These are phyloP conservation scores for Sindora glabra DNA, from an alignment of 306 rosid genomes.

Conservation along the genomic window DNA sequence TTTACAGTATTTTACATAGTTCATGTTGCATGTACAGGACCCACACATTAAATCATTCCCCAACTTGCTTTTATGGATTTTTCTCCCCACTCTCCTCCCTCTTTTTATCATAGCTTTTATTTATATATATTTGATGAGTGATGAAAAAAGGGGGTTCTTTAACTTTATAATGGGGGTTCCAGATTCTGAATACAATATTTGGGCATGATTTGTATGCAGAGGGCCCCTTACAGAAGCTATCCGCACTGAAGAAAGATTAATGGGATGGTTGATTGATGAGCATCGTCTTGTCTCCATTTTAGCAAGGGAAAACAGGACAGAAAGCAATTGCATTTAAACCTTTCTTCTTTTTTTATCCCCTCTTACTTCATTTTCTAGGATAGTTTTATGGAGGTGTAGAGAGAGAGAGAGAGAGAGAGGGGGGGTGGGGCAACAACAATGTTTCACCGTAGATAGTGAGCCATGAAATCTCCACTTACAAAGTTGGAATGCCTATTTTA, in stretches of 20 bases:
- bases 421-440: conserved; percentile 27
- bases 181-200: conserved; percentile 49
- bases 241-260: conserved; percentile 28
- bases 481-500: conserved; percentile 21
- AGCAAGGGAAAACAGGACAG: conserved; percentile 27
- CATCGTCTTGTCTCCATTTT: conserved; percentile 52
- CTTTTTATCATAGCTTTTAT: conserved; percentile 8
- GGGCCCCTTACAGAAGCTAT: conserved; percentile 33
- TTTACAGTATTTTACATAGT: conserved; percentile 19
- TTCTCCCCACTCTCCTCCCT: conserved; percentile 4
- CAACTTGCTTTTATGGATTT: conserved; percentile 41
- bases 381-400: conserved; percentile 23
- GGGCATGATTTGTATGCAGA: conserved; percentile 41
- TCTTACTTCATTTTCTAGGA: conserved; percentile 20
- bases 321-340: conserved; percentile 24
- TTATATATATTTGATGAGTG: conserved; percentile 22
- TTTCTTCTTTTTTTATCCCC: conserved; percentile 12
- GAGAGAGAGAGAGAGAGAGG: conserved; percentile 12
- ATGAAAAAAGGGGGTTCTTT: conserved; percentile 28
- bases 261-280: conserved; percentile 35
- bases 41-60: conserved; percentile 30
- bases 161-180: conserved; percentile 40
- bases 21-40: conserved; percentile 4
- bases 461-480: conserved; percentile 51
- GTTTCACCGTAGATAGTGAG: conserved; percentile 51